Base-by-base conservation (phyloP, 495 filamentous ascomycete species). In the Xylaria cubensis region DNA sequence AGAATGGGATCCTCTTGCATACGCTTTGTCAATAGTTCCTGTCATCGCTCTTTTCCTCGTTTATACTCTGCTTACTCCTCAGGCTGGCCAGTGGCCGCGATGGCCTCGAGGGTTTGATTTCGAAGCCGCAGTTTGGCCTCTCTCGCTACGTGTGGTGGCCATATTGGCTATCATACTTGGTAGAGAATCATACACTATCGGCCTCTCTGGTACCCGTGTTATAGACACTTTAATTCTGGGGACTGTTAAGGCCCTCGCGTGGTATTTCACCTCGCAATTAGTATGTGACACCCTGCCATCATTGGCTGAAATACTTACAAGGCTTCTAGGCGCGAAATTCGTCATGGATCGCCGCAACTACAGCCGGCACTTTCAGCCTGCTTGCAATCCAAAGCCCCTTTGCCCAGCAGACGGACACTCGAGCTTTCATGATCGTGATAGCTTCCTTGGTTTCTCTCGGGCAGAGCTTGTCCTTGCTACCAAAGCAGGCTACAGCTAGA, bases 181-280 rank as follows among this genome's bases (percentile, higher is more conserved):
- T 29, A 32, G 24, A 42, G 46, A 75, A 44, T 26, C 46, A 24
- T 50, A 48, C 51, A 3, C 53, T 4, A 41, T 67, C 39, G 73
- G 70, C 12, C 29, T 65, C 42, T 66, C 64, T 17, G 24, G 44
- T 24, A 62, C 59, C 12, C 56, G 46, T 17, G n/a, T 50, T 44
- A 5, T 64, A 63, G 68, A 51, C 13, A 70, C 66, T 3, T 26
- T 69, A 48, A 24, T 67, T 0, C 9, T 78, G 29, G 78, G 74
- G 4, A 34, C 73, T 10, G 17, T 44, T 9, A 82, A 79, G 12
- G 79, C 79, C 1, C 59, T 74, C 3, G 69, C 69, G 42, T 82
- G 79, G 80, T 78, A 74, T 67, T 80, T 77, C 42, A 69, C 71
- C 0, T 71, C 77, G 46, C 67, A 73, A 61, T 72, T 70, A 34